These are phyloP conservation scores for Polygonum maritimum DNA, from an alignment of 148 eudicot species.

Conservation along the genomic window DNA sequence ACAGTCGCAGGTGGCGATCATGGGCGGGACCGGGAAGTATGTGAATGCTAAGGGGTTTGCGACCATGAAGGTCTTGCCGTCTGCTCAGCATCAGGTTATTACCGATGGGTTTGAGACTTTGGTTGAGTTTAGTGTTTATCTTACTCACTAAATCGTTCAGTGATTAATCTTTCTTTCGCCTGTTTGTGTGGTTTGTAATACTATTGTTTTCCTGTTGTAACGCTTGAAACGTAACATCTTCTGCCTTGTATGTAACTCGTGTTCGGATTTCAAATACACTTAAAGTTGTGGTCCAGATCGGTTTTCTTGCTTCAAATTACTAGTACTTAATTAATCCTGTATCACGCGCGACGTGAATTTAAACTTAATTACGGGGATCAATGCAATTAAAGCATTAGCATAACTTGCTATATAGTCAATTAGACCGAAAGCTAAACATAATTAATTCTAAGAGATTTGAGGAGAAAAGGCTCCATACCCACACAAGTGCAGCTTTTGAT, in stretches of 20 bases:
- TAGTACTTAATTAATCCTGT: neutral
- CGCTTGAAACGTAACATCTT: neutral
- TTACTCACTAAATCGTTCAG: constrained; percentile 24
- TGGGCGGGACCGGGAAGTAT: constrained; percentile 83
- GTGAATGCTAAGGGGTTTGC: constrained; percentile 55
- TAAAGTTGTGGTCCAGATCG: neutral
- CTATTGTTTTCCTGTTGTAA: neutral
- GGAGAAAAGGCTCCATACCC: neutral
- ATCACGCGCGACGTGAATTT: no score
- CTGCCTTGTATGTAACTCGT: no score
- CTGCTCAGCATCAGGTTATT: constrained; percentile 33
- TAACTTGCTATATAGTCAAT: neutral
- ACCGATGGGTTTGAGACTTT: constrained; percentile 80
- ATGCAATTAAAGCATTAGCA: neutral
- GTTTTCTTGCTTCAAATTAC: constrained; percentile 1
- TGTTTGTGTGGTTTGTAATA: no score
- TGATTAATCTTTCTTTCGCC: neutral
- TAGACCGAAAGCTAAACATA: neutral
- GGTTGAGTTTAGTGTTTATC: constrained; percentile 49
- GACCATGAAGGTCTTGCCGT: constrained; percentile 31
- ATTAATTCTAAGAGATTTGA: neutral
- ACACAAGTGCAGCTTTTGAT: neutral
- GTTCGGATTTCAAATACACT: no score
- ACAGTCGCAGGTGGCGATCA: constrained; percentile 44
- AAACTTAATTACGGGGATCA: neutral